Evolutionary conservation across 2,329 filamentous ascomycete genomes (phyloP), one percentile per base, ranked within the genome.

Genomic region (Monosporascus ibericus): DNA sequence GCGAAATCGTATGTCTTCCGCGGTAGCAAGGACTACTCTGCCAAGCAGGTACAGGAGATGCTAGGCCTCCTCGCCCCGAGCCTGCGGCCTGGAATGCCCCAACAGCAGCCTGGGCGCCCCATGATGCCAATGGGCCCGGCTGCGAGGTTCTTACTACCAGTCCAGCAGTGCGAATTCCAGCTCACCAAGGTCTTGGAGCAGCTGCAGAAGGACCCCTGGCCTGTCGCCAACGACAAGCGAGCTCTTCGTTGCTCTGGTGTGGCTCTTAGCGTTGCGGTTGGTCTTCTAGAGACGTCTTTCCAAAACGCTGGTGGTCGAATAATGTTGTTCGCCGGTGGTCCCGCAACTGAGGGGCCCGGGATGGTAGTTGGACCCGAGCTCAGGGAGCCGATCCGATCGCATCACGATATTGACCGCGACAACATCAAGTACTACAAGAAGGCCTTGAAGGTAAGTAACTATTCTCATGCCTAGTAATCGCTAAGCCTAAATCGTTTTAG

Each of bases 351-450:
- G 71, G 94, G 94, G 1, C 94, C 94, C 11, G 94, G 94, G 55
- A 91, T 96, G 82, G 94, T 99, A 34, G 94, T 99, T 67, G 92
- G 92, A 2, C 90, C 94, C 24, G 94, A 99, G 72, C 77, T 99
- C 59, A 88, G 92, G 69, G 94, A 99, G 70, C 91, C 95, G 9
- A 97, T 99, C 60, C 87, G 94, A 66, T 97, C 92, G 42, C 94
- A 99, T 73, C 94, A 99, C 72, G 94, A 99, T 65, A 99, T 99
- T 70, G 94, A 99, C 69, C 85, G 92, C 53, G 94, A 99, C 72
- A 96, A 96, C 69, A 95, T 96, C 75, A 99, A 99, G 72, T 96
- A 97, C 74, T 97, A 95, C 76, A 99, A 99, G 80, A 99, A 99
- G 75, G 94, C 94, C 22, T 74, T 96, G 48, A 99, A 97, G 84